phyloP scores from a whole-genome alignment of 768 basidiomycete species.

The Zangia roseola region DNA sequence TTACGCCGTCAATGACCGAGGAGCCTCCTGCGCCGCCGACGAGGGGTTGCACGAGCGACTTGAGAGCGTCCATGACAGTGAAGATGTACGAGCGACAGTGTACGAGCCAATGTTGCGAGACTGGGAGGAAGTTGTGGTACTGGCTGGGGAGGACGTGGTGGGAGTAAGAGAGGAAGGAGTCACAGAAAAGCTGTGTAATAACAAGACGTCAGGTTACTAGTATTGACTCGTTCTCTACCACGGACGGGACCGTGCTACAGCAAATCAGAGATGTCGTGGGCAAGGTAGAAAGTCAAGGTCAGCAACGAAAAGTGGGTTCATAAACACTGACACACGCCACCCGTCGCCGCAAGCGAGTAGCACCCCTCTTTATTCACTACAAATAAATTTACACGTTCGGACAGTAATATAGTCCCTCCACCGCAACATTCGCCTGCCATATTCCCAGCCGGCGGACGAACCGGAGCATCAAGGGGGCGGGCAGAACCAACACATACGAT shows the following conservation, averaged over 20 bases:
- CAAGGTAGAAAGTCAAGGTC: conserved; percentile 32
- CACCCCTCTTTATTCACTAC: not conserved
- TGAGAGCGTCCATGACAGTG: conserved; percentile 69
- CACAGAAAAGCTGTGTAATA: conserved; percentile 28
- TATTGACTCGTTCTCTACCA: not conserved
- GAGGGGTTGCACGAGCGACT: conserved; percentile 78
- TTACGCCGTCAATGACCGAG: conserved; percentile 84
- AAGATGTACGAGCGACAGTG: conserved; percentile 21
- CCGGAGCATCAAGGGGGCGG: conserved; percentile 67
- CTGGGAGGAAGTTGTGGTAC: conserved; percentile 12
- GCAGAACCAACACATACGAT: conserved; percentile 56
- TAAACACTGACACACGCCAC: conserved; percentile 31
- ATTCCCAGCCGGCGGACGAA: conserved; percentile 64
- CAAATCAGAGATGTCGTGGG: not conserved
- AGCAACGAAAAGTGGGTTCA: conserved; percentile 29
- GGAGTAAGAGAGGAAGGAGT: conserved; percentile 19
- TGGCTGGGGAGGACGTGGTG: conserved; percentile 20
- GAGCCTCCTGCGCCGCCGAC: conserved; percentile 72
- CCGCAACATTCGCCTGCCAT: conserved; percentile 83
- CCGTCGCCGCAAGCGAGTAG: conserved; percentile 19
- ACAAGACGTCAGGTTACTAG: not conserved
- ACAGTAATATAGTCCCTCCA: conserved; percentile 60
- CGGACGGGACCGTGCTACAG: conserved; percentile 7
- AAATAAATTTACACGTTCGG: not conserved
- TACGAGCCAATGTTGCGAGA: conserved; percentile 41